Evolutionary conservation across 169 alveolate species (phyloP), one percentile per base, ranked within the genome.

Genomic region (Babesia ovis): DNA sequence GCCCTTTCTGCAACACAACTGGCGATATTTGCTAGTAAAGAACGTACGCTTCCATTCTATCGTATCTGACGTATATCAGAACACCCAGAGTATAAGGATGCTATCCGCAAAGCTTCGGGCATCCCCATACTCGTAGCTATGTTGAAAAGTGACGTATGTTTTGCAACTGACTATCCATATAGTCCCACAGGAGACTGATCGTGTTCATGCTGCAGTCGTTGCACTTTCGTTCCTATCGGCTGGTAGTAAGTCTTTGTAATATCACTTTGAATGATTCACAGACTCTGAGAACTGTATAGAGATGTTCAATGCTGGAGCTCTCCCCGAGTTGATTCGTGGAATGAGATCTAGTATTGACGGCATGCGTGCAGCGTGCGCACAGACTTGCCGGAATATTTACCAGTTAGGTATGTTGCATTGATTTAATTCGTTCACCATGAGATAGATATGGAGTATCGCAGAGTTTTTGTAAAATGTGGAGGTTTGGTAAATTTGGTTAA

Each of bases 1-100:
- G 96, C 98, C n/a, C 88, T 95, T 25, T 95, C 98, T 6, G 97
- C 97, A 37, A 95, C 96, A 18, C 98, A 95, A 82, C 83, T 95
- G 73, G 97, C 97, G n/a, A 93, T 95, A 41, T 79, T 91, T 31
- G 98, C 98, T 18, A 87, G 92, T 66, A 77, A 77, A 53, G 92
- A 82, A 18, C 55, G 93, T 79, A 74, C 25, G 59, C 37, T 22
- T 20, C 39, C 35, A 34, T 34, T 39, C 18, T 18, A 37, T 27
- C 39, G 11, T 31, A 8, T 11, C 8, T 43, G 16, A 34, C 18
- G 59, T 42, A 77, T 86, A 8, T 55, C 73, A 77, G 85, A 79
- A 58, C 48, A 68, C 22, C 83, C 81, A 35, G 58, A 70, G 31
- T 72, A 23, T 39, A 71, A 71, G 85, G 85, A 81, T 20, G 82